phyloP scores from a whole-genome alignment of 2,329 filamentous ascomycete species.

The Trichoderma koningii region DNA sequence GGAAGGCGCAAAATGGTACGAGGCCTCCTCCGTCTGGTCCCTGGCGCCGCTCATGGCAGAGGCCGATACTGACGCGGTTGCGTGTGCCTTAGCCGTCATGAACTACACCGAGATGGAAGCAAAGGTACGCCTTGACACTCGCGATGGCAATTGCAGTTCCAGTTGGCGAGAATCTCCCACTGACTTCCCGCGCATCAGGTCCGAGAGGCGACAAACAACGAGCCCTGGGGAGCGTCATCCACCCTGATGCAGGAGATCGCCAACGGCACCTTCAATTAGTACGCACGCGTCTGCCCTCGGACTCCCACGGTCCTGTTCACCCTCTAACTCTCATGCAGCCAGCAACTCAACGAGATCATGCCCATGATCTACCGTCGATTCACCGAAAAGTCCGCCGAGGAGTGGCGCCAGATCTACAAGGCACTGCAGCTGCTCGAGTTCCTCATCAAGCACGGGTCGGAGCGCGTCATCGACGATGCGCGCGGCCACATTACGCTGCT shows the following conservation, averaged over 20 bases:
- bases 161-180: not conserved
- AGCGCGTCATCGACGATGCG: conserved; percentile 95
- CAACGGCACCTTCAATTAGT: conserved; percentile 98
- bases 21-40: conserved; percentile 31
- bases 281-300: conserved; percentile 42
- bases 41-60: conserved; percentile 6
- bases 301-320: not conserved
- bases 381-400: conserved; percentile 95
- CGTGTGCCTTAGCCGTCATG: conserved; percentile 74
- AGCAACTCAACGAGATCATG: conserved; percentile 99
- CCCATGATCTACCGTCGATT: conserved; percentile 99
- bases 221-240: conserved; percentile 88
- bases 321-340: conserved; percentile 17
- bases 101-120: conserved; percentile 95
- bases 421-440: conserved; percentile 94
- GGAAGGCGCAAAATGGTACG: conserved; percentile 93
- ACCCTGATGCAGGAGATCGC: conserved; percentile 97
- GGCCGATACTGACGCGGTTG: conserved; percentile 36
- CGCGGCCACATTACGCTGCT: conserved; percentile 91
- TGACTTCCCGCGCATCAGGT: conserved; percentile 56
- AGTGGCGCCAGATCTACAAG: conserved; percentile 99
- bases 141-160: conserved; percentile 27
- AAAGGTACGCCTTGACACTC: conserved; percentile 48
- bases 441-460: conserved; percentile 96
- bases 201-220: conserved; percentile 97